These are phyloP conservation scores for Choanephora cucurbitarum DNA, from an alignment of 371 early-diverging fungal genomes.

Conservation along the genomic window DNA sequence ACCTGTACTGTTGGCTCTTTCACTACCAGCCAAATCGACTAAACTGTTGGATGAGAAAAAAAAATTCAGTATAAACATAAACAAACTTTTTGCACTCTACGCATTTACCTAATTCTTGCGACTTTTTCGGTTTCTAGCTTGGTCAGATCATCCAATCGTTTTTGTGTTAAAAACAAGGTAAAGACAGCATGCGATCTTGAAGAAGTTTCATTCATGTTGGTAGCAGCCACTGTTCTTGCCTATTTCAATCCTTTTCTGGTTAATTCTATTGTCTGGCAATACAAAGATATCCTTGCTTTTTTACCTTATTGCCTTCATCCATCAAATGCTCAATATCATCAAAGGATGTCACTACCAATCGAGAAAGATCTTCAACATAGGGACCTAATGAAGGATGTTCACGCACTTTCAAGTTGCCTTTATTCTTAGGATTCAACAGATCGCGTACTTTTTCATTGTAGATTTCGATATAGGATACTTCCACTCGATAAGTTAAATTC, in stretches of 20 bases:
- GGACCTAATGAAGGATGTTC: conserved; percentile 92
- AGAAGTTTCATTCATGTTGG: conserved; percentile 95
- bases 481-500: conserved; percentile 66
- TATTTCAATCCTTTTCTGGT: conserved; percentile 10
- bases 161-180: conserved; percentile 79
- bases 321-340: conserved; percentile 78
- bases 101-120: conserved; percentile 67
- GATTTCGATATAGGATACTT: conserved; percentile 87
- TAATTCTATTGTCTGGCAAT: neutral
- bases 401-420: conserved; percentile 80
- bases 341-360: conserved; percentile 78
- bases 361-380: conserved; percentile 89
- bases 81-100: neutral
- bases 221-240: conserved; percentile 91
- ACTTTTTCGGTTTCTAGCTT: conserved; percentile 78
- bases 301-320: conserved; percentile 87
- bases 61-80: neutral
- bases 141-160: conserved; percentile 57
- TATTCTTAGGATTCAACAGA: conserved; percentile 79
- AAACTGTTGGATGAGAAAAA: conserved; percentile 48
- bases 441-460: conserved; percentile 92
- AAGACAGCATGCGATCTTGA: conserved; percentile 96
- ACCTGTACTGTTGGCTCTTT: conserved; percentile 94
- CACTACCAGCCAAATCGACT: conserved; percentile 94
- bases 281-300: neutral